Evolutionary conservation across 257 asterid genomes (phyloP), one percentile per base, ranked within the genome.

Genomic region (Solanum sejunctum): DNA sequence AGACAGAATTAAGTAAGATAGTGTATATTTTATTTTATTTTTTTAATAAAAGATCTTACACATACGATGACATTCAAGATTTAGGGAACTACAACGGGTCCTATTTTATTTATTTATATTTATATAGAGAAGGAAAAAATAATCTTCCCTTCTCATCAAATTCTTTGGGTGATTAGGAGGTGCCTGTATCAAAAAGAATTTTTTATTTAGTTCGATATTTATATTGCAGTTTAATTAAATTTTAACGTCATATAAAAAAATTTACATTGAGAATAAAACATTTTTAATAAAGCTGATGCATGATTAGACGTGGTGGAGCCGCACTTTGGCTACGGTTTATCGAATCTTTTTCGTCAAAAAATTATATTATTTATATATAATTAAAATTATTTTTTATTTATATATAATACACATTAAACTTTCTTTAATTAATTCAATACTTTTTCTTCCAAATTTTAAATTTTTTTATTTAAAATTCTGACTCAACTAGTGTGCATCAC

Each of bases 1-100:
- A 41, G 52, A 70, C 28, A 18, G 84, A 81, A 87, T 88, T 84
- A 88, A 55, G 80, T 86, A 84, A 64, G 88, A 36, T 88, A 88
- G 80, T 84, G 88, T 85, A 61, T 47, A 84, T 86, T 58, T 66
- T 16, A 32, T 32, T 32, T 32, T 32, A 32, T 32, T 32, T 32
- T 15, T 13, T 28, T 18, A 15, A 32, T 5, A 61, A 73, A 86
- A 66, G 36, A 32, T 75, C 82, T 82, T 73, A 91, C 77, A 85
- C 84, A 88, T 36, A 52, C 10, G 84, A 60, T 57, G 84, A 12
- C 41, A 23, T 60, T 39, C 12, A 57, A 81, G 84, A 32, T 39
- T 18, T 81, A 10, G 52, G 56, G 39, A 63, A 67, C 67, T 77
- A 57, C 26, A 61, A 63, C 84, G 86, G 88, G 89, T 83, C 84